Conservation (phyloP, 2,329 filamentous ascomycete genomes). For the Akanthomyces uredinophilus region DNA sequence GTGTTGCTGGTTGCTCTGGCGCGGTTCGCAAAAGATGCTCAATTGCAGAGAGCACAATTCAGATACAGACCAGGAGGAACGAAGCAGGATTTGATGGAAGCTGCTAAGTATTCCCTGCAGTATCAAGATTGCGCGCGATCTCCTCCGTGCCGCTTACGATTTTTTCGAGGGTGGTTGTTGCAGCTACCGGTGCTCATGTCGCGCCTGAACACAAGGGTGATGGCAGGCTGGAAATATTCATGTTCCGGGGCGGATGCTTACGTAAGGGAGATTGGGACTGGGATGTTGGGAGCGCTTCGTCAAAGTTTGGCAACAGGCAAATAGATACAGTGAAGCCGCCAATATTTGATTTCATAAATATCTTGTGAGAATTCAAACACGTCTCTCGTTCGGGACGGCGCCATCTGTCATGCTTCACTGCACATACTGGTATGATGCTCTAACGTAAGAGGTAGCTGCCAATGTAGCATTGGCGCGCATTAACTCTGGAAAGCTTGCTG, state of each 20-base stretch:
- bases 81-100: neutral
- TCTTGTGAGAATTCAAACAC: too few species aligned
- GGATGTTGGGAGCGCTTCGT: neutral
- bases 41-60: neutral
- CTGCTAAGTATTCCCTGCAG: neutral
- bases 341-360: too few species aligned
- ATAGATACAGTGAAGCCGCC: too few species aligned
- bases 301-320: too few species aligned
- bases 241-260: constrained; percentile 15
- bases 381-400: too few species aligned
- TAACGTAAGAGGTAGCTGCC: too few species aligned
- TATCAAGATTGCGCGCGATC: constrained; percentile 8
- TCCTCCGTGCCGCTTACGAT: constrained; percentile 8
- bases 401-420: too few species aligned
- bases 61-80: neutral
- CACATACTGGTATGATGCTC: too few species aligned
- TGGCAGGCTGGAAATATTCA: constrained; percentile 15
- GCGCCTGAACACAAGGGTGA: constrained; percentile 12
- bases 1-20: neutral
- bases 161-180: constrained; percentile 7
- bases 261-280: neutral
- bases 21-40: neutral
- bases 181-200: constrained; percentile 10
- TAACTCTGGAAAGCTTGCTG: too few species aligned
- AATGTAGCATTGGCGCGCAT: too few species aligned